These are phyloP conservation scores for Pseudonectria foliicola DNA, from an alignment of 2,329 filamentous ascomycete genomes.

Conservation along the genomic window DNA sequence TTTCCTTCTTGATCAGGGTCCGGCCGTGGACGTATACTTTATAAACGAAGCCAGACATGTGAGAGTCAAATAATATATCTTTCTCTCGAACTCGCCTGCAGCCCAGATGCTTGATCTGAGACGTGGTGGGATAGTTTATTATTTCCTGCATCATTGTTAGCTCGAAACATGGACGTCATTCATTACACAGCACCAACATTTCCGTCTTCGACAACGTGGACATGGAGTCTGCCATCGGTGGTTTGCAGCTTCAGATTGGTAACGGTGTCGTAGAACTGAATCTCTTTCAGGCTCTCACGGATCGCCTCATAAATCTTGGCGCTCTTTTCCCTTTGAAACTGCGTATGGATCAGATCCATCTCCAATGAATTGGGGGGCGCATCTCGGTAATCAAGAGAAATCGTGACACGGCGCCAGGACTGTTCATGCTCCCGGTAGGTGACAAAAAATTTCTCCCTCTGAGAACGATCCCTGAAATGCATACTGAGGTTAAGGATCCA, in stretches of 20 bases:
- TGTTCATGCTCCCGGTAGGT: conserved; percentile 79
- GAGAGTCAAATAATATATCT: conserved; percentile 76
- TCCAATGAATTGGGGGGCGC: conserved; percentile 78
- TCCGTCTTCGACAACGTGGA: conserved; percentile 95
- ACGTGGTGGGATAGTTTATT: conserved; percentile 72
- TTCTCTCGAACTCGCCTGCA: conserved; percentile 62
- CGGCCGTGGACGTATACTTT: conserved; percentile 67
- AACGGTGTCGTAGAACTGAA: conserved; percentile 92
- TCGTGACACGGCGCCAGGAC: conserved; percentile 79
- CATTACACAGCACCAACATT: conserved; percentile 46
- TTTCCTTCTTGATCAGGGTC: conserved; percentile 92
- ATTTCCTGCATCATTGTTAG: conserved; percentile 56
- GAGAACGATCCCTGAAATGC: conserved; percentile 91
- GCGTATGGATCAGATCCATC: conserved; percentile 67
- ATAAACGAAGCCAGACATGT: conserved; percentile 96
- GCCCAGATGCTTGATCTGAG: conserved; percentile 65
- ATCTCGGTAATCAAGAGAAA: conserved; percentile 86
- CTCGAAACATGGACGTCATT: not conserved
- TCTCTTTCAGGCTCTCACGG: conserved; percentile 82
- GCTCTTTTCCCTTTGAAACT: conserved; percentile 86
- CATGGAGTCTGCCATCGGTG: conserved; percentile 76
- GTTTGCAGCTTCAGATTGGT: conserved; percentile 95
- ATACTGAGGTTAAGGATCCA: conserved; percentile 99
- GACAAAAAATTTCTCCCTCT: conserved; percentile 95
- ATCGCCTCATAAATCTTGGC: conserved; percentile 91